These are phyloP conservation scores for Lasiosphaeria hispida DNA, from an alignment of 495 filamentous ascomycete genomes.

Conservation along the genomic window DNA sequence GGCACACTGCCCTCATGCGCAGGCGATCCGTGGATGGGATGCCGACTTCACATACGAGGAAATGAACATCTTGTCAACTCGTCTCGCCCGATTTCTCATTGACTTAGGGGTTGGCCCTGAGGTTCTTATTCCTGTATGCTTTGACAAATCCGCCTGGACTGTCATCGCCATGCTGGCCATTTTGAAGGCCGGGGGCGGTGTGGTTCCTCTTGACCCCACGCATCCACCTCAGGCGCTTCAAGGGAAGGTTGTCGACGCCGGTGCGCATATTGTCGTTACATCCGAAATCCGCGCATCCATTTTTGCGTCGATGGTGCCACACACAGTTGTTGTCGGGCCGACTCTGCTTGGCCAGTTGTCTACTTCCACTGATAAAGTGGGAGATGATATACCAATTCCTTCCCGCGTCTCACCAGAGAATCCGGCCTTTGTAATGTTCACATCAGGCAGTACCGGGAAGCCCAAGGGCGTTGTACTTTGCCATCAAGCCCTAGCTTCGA, in stretches of 20 bases:
- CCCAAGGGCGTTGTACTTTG: slow-evolving; percentile 49
- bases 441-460: slow-evolving; percentile 23
- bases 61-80: slow-evolving; percentile 34
- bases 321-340: slow-evolving; percentile 16
- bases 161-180: slow-evolving; percentile 55
- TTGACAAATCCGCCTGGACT: slow-evolving; percentile 57
- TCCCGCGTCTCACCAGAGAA: slow-evolving; percentile 15
- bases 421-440: slow-evolving; percentile 50
- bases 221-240: slow-evolving; percentile 49
- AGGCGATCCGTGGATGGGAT: slow-evolving; percentile 45
- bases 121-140: slow-evolving; percentile 50
- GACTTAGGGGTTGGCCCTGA: slow-evolving; percentile 51
- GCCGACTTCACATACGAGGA: slow-evolving; percentile 52
- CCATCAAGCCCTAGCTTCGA: slow-evolving; percentile 46
- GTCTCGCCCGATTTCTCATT: slow-evolving; percentile 41
- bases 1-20: slow-evolving; percentile 26
- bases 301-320: slow-evolving; percentile 22
- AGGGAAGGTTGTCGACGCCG: slow-evolving; percentile 21
- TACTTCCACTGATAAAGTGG: too few species aligned
- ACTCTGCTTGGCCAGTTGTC: not conserved
- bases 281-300: slow-evolving; percentile 17
- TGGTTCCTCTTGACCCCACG: slow-evolving; percentile 55
- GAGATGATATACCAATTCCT: too few species aligned
- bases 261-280: slow-evolving; percentile 36
- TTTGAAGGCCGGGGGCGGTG: slow-evolving; percentile 58